Percentiles rank a stretch among this genome's conserved stretches.
These are phyloP conservation scores for Afroboletus lepidellus DNA, from an alignment of 1,284 basidiomycete species.

Conservation along the genomic window DNA sequence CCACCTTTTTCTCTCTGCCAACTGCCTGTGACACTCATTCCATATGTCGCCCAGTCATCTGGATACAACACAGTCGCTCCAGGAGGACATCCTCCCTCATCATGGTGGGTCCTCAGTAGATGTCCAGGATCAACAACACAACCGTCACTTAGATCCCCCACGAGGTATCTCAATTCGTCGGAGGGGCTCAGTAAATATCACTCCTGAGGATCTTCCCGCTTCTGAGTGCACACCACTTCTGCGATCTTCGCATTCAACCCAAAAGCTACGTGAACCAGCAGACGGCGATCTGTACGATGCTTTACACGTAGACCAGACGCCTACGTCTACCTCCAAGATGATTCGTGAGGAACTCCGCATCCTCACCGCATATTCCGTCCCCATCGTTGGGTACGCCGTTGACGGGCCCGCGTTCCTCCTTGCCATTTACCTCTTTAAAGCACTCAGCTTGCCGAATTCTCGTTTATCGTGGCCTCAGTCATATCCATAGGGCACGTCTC, in stretches of 20 bases:
- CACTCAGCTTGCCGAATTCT: slow-evolving; percentile 75
- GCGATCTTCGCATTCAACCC: slow-evolving; percentile 16
- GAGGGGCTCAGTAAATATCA: neutral
- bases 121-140: slow-evolving; percentile 2
- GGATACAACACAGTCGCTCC: slow-evolving; percentile 34
- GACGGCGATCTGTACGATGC: slow-evolving; percentile 4
- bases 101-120: slow-evolving; percentile 30
- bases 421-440: slow-evolving; percentile 35
- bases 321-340: slow-evolving; percentile 40
- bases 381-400: slow-evolving; percentile 61
- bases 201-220: neutral
- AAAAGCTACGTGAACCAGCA: slow-evolving; percentile 10
- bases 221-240: slow-evolving; percentile 39
- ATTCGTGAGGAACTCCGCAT: slow-evolving; percentile 61
- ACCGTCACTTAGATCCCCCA: slow-evolving; percentile 7
- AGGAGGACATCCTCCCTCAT: slow-evolving; percentile 45
- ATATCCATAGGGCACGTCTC: slow-evolving; percentile 85
- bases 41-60: slow-evolving; percentile 23
- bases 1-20: neutral
- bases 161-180: slow-evolving; percentile 23
- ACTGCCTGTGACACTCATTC: neutral
- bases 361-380: slow-evolving; percentile 62
- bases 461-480: slow-evolving; percentile 70
- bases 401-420: slow-evolving; percentile 3
- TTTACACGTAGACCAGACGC: slow-evolving; percentile 37